Evolutionary conservation across 352 stramenopile species (phyloP).

Genomic region (Achlya hypogyna): DNA sequence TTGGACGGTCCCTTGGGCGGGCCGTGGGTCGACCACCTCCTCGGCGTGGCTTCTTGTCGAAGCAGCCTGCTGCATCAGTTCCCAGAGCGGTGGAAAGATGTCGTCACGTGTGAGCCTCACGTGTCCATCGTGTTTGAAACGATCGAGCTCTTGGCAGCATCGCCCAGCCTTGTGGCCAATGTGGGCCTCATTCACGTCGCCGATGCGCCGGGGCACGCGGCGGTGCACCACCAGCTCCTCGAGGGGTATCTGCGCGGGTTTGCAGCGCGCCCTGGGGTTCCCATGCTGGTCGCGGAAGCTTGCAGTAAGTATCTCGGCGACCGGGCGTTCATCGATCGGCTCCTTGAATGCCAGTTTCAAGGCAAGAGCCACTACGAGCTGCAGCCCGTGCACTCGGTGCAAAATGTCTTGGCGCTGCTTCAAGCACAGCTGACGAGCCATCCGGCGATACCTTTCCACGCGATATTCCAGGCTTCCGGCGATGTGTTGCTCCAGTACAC

Average conservation of each 20-base stretch:
- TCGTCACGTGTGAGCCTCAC: conserved; percentile 27
- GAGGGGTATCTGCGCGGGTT: conserved; percentile 19
- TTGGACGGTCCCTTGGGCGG: conserved; percentile 35
- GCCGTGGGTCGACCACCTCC: conserved; percentile 35
- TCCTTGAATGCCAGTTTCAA: conserved; percentile 5
- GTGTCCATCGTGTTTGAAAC: conserved; percentile 57
- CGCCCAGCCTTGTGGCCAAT: conserved; percentile 27
- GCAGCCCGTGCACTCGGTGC: not conserved
- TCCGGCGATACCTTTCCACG: not conserved
- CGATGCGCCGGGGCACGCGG: conserved; percentile 23
- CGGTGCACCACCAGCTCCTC: conserved; percentile 27
- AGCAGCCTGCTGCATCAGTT: conserved; percentile 24
- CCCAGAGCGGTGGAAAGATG: conserved; percentile 22
- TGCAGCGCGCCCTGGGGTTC: not conserved
- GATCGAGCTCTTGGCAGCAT: conserved; percentile 28
- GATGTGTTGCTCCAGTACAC: not conserved
- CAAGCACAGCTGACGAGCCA: not conserved
- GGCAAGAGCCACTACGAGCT: not conserved
- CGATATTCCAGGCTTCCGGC: not conserved
- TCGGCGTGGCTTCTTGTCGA: conserved; percentile 22
- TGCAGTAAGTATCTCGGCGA: conserved; percentile 12
- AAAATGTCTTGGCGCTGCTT: conserved; percentile 5
- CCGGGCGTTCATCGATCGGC: conserved; percentile 1
- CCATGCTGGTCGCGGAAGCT: conserved; percentile 1
- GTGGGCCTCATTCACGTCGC: conserved; percentile 27